Evolutionary conservation across 73 alveolate genomes (phyloP), one percentile per base, ranked within the genome.

Genomic region (Paramecium pentaurelia): DNA sequence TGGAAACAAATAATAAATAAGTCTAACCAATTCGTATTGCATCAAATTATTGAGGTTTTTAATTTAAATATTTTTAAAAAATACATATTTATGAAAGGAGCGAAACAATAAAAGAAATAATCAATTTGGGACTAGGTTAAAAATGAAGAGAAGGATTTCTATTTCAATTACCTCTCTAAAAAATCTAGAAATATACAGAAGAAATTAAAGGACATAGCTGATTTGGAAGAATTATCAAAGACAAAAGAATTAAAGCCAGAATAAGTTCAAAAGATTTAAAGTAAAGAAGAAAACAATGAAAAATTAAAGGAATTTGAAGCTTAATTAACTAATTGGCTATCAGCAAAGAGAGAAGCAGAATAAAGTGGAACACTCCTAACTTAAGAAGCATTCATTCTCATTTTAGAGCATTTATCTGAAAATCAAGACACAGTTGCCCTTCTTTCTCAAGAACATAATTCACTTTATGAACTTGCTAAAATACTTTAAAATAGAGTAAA

Each of bases 121-220:
- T 64, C 84, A 64, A 64, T 64, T 64, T 64, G 84, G 84, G 84
- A 64, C 10, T n/a, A 64, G 30, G 84, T 64, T 12, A 64, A 64
- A 64, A 64, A 64, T 64, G 84, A 64, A 28, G 84, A 64, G 27
- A 64, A 16, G 30, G 84, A 64, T 34, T 64, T 64, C 49, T 64
- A 64, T 34, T 64, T 32, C 51, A 64, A 64, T 27, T 64, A 64
- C 47, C 10, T 64, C 14, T 28, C 51, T 7, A 64, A 64, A 32
- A 64, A 64, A n/a, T 64, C 14, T 3, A 20, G 84, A 32, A 34
- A 34, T 34, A 22, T 64, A 0, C 30, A 64, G 6, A 64, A 64
- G 47, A 64, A 64, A 64, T n/a, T 28, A 28, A 64, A 64, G 47
- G 84, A 64, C 84, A 64, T 64, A 11, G 42, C 84, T 1, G 51